These are phyloP conservation scores for Fomitopsis palustris DNA, from an alignment of 1,284 basidiomycete species.

Conservation along the genomic window DNA sequence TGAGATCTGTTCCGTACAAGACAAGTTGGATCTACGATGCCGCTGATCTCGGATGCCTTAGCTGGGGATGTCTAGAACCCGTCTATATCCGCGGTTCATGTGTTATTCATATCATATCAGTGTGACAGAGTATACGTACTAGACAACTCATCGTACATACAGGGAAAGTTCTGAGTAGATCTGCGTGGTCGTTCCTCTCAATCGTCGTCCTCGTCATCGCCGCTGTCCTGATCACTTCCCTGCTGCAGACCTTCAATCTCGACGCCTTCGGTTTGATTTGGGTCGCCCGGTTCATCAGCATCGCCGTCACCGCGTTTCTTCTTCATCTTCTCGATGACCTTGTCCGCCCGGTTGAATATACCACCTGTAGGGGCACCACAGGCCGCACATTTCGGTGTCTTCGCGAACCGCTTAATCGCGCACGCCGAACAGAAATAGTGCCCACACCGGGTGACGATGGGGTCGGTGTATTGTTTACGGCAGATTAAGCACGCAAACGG, in stretches of 20 bases:
- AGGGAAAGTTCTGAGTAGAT: background rate
- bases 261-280: constrained; percentile 37
- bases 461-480: constrained; percentile 91
- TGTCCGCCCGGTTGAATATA: constrained; percentile 90
- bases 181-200: constrained; percentile 10
- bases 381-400: constrained; percentile 94
- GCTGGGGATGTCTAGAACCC: background rate
- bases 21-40: background rate
- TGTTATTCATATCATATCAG: background rate
- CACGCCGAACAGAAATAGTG: constrained; percentile 97
- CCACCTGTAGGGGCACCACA: constrained; percentile 92
- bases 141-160: background rate
- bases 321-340: constrained; percentile 75
- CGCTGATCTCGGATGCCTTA: background rate
- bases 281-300: constrained; percentile 36
- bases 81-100: background rate
- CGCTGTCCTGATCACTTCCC: constrained; percentile 30
- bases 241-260: constrained; percentile 62
- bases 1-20: background rate
- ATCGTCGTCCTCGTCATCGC: constrained; percentile 23
- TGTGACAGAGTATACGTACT: background rate
- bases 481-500: constrained; percentile 98
- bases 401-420: constrained; percentile 90
- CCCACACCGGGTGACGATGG: constrained; percentile 92
- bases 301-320: constrained; percentile 49